Conservation (phyloP, 257 asterid genomes). For the Fraxinus excelsior region DNA sequence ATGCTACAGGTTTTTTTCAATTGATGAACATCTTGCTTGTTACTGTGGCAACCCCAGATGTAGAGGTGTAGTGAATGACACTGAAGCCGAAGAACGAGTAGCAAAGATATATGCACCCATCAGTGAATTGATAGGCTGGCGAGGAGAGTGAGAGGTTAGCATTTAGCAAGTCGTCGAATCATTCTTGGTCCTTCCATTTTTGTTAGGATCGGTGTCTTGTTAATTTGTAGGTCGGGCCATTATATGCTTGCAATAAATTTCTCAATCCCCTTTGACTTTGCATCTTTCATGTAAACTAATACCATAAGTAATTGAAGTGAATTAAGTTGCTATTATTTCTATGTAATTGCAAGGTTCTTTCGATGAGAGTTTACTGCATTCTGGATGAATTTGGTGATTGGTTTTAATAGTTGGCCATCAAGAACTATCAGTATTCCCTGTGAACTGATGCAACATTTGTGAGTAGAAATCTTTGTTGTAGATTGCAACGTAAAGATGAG, state of each 20-base stretch:
- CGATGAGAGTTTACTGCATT: constrained; percentile 1
- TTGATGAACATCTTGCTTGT: constrained; percentile 83
- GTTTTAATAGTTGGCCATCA: constrained; percentile 1
- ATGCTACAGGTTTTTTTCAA: constrained; percentile 67
- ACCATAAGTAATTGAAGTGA: not conserved
- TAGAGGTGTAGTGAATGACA: constrained; percentile 89
- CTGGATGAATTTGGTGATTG: not conserved
- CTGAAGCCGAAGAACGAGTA: constrained; percentile 78
- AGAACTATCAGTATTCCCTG: not conserved
- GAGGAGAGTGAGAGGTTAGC: constrained; percentile 56
- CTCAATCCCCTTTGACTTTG: not conserved
- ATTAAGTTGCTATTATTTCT: not conserved
- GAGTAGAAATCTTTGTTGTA: not conserved
- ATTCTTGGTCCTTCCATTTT: not conserved
- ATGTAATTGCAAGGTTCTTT: not conserved
- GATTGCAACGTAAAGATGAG: not conserved
- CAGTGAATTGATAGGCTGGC: constrained; percentile 77
- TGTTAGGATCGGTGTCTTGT: not conserved
- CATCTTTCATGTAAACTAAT: not conserved
- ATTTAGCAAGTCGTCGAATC: constrained; percentile 21
- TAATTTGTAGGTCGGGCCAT: not conserved
- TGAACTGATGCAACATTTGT: not conserved
- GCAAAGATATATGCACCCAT: constrained; percentile 60
- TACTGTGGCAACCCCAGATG: constrained; percentile 87
- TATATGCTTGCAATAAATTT: not conserved